Conservation (phyloP, 2,329 filamentous ascomycete genomes). For the Penicillium concentricum region DNA sequence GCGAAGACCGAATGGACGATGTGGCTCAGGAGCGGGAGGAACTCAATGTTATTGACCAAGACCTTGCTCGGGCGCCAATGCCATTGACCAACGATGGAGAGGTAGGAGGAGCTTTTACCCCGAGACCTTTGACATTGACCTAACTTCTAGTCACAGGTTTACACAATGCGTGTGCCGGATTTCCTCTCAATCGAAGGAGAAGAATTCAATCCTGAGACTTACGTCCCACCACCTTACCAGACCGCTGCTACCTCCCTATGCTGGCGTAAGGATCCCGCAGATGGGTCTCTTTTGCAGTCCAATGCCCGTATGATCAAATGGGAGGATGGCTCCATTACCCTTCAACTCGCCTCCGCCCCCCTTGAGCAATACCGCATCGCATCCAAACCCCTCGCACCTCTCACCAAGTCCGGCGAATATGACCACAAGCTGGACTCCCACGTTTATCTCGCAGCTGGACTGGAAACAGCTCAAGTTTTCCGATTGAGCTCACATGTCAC, state of each 20-base stretch:
- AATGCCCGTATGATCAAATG: slow-evolving; percentile 66
- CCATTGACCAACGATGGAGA: slow-evolving; percentile 51
- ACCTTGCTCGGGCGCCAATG: slow-evolving; percentile 56
- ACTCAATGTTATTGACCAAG: slow-evolving; percentile 55
- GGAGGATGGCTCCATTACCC: slow-evolving; percentile 65
- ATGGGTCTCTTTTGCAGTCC: slow-evolving; percentile 58
- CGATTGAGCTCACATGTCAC: slow-evolving; percentile 64
- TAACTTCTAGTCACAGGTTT: slow-evolving; percentile 45
- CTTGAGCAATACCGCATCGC: slow-evolving; percentile 60
- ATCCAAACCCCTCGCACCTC: slow-evolving; percentile 58
- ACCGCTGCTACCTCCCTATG: slow-evolving; percentile 64
- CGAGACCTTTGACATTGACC: neutral
- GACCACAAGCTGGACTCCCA: slow-evolving; percentile 59
- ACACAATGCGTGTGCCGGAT: slow-evolving; percentile 62
- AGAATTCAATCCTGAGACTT: slow-evolving; percentile 60
- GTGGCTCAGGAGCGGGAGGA: slow-evolving; percentile 45
- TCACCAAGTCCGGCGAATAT: slow-evolving; percentile 53
- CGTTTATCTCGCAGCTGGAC: slow-evolving; percentile 62
- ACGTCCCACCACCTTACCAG: slow-evolving; percentile 61
- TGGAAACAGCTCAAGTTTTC: slow-evolving; percentile 57
- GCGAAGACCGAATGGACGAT: slow-evolving; percentile 47
- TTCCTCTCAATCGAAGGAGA: slow-evolving; percentile 63
- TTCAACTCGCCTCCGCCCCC: slow-evolving; percentile 64
- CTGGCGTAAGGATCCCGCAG: slow-evolving; percentile 63
- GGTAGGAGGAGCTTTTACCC: slow-evolving; percentile 23